Percentiles rank a stretch among this genome's conserved stretches.
Evolutionary conservation across 129 eudicot species (phyloP).

Genomic region (Lonicera japonica): DNA sequence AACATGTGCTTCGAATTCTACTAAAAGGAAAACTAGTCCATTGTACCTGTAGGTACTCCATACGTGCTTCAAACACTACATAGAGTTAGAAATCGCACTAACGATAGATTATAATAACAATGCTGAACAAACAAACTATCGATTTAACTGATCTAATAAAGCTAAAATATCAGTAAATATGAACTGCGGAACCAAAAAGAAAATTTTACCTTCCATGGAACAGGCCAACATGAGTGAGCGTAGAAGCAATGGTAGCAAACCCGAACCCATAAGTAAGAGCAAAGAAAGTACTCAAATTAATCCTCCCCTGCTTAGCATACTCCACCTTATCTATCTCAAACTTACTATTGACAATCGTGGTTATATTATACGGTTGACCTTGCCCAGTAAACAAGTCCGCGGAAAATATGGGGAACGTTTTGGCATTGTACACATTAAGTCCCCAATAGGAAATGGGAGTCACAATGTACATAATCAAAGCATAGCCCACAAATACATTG

Average conservation of each 20-base stretch:
- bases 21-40: no score
- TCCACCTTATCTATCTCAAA: slow-evolving; percentile 44
- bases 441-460: slow-evolving; percentile 69
- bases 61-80: no score
- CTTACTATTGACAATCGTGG: slow-evolving; percentile 34
- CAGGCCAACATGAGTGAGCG: slow-evolving; percentile 57
- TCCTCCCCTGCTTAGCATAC: slow-evolving; percentile 46
- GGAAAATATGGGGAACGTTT: slow-evolving; percentile 49
- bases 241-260: slow-evolving; percentile 71
- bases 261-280: slow-evolving; percentile 68
- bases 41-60: no score
- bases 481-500: slow-evolving; percentile 58
- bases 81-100: no score
- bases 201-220: slow-evolving; percentile 64
- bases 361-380: slow-evolving; percentile 47
- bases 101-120: no score
- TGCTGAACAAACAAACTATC: no score
- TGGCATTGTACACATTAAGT: slow-evolving; percentile 49
- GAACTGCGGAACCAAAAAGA: background rate
- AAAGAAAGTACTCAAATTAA: slow-evolving; percentile 57
- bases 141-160: no score
- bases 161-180: no score
- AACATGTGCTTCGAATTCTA: no score
- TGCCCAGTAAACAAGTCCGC: slow-evolving; percentile 33
- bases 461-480: slow-evolving; percentile 38